Conservation (phyloP, 148 eudicot genomes). For the Vaccinium myrtillus region DNA sequence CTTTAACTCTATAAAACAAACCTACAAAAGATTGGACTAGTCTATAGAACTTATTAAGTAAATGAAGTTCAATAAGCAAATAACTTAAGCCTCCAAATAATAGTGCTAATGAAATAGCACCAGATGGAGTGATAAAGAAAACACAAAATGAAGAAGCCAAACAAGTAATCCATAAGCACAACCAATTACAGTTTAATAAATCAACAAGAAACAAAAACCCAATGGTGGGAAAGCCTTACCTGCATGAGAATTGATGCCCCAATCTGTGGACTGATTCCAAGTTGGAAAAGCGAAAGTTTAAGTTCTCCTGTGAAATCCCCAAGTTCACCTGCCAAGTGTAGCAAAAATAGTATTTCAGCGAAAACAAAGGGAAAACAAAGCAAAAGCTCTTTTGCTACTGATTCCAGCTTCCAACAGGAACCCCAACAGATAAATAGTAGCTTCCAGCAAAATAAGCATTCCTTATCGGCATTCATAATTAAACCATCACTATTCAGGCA, state of each 20-base stretch:
- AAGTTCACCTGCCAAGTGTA: constrained; percentile 64
- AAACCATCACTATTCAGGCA: not conserved
- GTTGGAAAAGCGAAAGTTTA: constrained; percentile 94
- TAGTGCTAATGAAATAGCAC: not conserved
- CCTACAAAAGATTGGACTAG: not conserved
- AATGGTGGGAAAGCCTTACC: constrained; percentile 32
- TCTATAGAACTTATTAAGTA: not conserved
- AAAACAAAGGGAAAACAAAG: not conserved
- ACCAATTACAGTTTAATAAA: not conserved
- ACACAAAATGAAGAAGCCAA: not conserved
- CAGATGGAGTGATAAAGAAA: not conserved
- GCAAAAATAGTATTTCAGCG: not conserved
- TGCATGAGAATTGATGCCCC: constrained; percentile 96
- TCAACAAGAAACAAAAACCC: not conserved
- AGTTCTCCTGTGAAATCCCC: constrained; percentile 80
- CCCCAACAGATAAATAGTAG: not conserved
- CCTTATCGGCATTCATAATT: not conserved
- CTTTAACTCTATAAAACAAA: not conserved
- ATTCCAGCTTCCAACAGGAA: not conserved
- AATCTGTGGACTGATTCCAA: constrained; percentile 97
- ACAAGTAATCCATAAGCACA: not conserved
- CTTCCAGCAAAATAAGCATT: not conserved
- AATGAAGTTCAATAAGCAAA: not conserved
- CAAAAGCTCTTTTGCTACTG: not conserved
- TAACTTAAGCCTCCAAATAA: not conserved